Percentiles rank a stretch among this genome's conserved stretches.
phyloP scores from a whole-genome alignment of 2,329 filamentous ascomycete species.

The Pseudogymnoascus sp. region DNA sequence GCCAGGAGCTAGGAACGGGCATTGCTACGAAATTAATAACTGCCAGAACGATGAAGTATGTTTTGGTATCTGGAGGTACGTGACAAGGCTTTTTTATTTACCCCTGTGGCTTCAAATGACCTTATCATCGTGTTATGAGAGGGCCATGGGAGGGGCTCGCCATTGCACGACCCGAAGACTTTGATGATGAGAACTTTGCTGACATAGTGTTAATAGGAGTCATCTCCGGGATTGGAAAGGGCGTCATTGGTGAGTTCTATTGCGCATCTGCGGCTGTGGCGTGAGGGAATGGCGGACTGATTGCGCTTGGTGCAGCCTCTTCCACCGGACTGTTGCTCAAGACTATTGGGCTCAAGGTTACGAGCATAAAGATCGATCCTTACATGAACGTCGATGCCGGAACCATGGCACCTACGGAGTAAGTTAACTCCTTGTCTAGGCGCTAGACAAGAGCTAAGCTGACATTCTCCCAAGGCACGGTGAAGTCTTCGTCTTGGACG shows the following conservation, averaged over 20 bases:
- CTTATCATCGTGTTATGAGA: neutral
- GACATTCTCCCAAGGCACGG: slow-evolving; percentile 53
- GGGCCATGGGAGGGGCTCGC: neutral
- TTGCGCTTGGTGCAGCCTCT: slow-evolving; percentile 44
- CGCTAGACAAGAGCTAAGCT: slow-evolving; percentile 12
- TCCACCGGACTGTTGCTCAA: slow-evolving; percentile 70
- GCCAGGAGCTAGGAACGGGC: slow-evolving; percentile 3
- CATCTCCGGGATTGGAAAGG: slow-evolving; percentile 52
- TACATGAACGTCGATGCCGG: slow-evolving; percentile 74
- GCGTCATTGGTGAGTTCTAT: slow-evolving; percentile 54
- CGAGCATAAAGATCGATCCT: slow-evolving; percentile 62
- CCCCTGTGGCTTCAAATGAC: neutral
- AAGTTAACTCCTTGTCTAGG: slow-evolving; percentile 29
- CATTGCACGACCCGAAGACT: neutral
- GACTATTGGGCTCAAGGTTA: slow-evolving; percentile 67
- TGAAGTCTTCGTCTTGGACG: slow-evolving; percentile 80
- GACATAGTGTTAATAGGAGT: slow-evolving; percentile 28
- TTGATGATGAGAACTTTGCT: slow-evolving; percentile 8
- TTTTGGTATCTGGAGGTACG: slow-evolving; percentile 67
- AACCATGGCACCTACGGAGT: slow-evolving; percentile 60
- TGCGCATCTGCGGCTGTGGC: slow-evolving; percentile 9
- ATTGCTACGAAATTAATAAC: slow-evolving; percentile 5
- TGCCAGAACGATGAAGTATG: slow-evolving; percentile 62
- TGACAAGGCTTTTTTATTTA: neutral
- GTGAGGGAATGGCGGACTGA: slow-evolving; percentile 4